A percentile compares a stretch with the other conserved stretches of the same genome.
Conservation (phyloP, 257 asterid genomes). For the Primulina huaijiensis region DNA sequence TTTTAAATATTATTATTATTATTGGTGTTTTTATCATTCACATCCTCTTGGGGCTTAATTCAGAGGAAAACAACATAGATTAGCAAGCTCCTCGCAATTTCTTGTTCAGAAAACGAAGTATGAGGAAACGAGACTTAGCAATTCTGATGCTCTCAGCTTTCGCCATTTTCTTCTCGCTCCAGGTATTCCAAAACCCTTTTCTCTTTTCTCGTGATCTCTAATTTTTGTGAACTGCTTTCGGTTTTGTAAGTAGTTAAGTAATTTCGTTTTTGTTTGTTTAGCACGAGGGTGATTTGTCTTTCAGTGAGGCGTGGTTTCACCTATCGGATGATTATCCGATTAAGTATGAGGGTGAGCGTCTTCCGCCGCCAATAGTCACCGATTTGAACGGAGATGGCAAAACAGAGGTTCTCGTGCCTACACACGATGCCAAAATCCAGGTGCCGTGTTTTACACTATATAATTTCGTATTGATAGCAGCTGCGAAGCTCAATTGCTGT, state of each 20-base stretch:
- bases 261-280: constrained; percentile 26
- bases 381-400: constrained; percentile 98
- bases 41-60: too few species aligned
- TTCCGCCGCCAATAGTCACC: constrained; percentile 88
- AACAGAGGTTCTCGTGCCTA: constrained; percentile 85
- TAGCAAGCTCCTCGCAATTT: neutral
- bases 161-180: constrained; percentile 97
- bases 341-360: constrained; percentile 86
- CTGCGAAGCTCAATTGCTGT: neutral
- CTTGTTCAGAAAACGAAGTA: constrained; percentile 12
- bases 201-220: neutral
- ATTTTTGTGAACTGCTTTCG: neutral
- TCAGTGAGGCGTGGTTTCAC: constrained; percentile 95
- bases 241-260: neutral
- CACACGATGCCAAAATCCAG: constrained; percentile 97
- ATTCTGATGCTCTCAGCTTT: constrained; percentile 93
- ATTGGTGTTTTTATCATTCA: too few species aligned
- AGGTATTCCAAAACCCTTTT: constrained; percentile 39
- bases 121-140: constrained; percentile 98
- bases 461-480: neutral
- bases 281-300: constrained; percentile 98
- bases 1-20: too few species aligned
- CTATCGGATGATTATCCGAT: constrained; percentile 88
- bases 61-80: too few species aligned
- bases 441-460: constrained; percentile 23